Conservation (phyloP, 768 basidiomycete genomes). For the Tulasnella sp. region DNA sequence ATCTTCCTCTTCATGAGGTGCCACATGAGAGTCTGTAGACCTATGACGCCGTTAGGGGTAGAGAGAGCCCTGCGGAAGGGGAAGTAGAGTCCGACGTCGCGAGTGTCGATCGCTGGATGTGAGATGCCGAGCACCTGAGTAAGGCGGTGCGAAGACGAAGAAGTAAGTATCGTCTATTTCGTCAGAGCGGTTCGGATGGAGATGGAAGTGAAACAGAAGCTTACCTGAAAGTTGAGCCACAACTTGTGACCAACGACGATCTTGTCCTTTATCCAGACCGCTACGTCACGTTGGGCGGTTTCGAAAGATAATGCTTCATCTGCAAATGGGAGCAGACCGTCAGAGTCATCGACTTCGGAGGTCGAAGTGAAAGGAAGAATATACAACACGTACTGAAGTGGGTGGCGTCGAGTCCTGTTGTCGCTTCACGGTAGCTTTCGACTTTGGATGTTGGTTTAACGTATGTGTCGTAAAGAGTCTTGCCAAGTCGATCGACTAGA, state of each 20-base stretch:
- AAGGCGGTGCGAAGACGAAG: not conserved
- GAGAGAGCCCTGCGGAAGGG: constrained; percentile 71
- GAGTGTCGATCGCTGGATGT: constrained; percentile 46
- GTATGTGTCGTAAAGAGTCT: constrained; percentile 57
- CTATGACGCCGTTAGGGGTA: constrained; percentile 58
- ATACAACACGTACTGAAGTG: constrained; percentile 24
- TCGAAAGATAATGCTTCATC: constrained; percentile 55
- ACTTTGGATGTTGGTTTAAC: constrained; percentile 54
- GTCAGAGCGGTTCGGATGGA: not conserved
- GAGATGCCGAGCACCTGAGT: constrained; percentile 32
- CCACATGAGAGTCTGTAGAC: constrained; percentile 76
- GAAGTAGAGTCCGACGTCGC: constrained; percentile 78
- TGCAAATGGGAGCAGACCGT: constrained; percentile 34
- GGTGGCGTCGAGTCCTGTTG: constrained; percentile 26
- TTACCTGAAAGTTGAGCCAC: constrained; percentile 78
- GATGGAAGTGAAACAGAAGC: not conserved
- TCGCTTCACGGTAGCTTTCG: constrained; percentile 27
- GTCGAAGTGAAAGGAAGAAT: not conserved
- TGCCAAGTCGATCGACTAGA: constrained; percentile 43
- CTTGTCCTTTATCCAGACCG: constrained; percentile 63
- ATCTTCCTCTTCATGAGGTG: constrained; percentile 75
- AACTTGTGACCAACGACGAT: constrained; percentile 71
- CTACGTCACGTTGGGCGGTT: constrained; percentile 62
- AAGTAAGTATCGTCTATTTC: no score
- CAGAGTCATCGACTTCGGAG: not conserved